Evolutionary conservation across 2,329 filamentous ascomycete genomes (phyloP).

Genomic region (Alternaria arborescens): DNA sequence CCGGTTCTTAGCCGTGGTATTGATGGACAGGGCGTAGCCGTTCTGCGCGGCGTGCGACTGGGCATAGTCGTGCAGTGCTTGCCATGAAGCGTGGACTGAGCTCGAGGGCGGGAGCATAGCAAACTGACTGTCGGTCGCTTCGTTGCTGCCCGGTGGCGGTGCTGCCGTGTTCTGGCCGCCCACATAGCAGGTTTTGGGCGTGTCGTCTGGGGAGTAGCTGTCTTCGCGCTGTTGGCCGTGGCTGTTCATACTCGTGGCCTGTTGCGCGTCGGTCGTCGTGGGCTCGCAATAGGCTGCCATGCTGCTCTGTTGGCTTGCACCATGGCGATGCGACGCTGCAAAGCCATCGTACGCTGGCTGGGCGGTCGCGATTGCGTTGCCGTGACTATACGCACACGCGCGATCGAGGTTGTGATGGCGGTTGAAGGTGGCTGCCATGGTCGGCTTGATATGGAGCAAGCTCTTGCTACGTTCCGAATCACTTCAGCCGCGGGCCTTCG

Average conservation of each 20-base stretch:
- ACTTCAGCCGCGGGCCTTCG: conserved; percentile 4
- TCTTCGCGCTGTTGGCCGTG: conserved; percentile 13
- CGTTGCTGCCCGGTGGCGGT: conserved; percentile 19
- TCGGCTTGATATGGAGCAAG: conserved; percentile 8
- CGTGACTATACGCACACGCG: conserved; percentile 12
- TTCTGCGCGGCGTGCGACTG: conserved; percentile 45
- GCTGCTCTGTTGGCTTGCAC: conserved; percentile 20
- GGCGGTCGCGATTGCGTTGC: conserved; percentile 15
- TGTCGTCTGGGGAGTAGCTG: conserved; percentile 13
- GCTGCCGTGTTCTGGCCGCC: conserved; percentile 15
- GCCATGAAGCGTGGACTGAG: conserved; percentile 39
- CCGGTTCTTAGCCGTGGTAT: conserved; percentile 48
- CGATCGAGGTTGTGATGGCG: conserved; percentile 10
- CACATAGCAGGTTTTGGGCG: background rate
- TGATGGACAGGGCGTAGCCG: conserved; percentile 48
- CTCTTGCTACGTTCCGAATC: conserved; percentile 12
- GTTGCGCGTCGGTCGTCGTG: conserved; percentile 6
- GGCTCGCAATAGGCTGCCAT: conserved; percentile 26
- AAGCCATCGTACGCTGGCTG: conserved; percentile 27
- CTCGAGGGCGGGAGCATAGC: conserved; percentile 43
- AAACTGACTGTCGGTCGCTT: conserved; percentile 30
- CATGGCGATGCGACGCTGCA: conserved; percentile 29
- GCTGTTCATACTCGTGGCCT: conserved; percentile 18
- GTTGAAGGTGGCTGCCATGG: conserved; percentile 17
- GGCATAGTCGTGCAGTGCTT: conserved; percentile 43